Evolutionary conservation across 495 filamentous ascomycete species (phyloP).

Genomic region (Xylaria intraflava): DNA sequence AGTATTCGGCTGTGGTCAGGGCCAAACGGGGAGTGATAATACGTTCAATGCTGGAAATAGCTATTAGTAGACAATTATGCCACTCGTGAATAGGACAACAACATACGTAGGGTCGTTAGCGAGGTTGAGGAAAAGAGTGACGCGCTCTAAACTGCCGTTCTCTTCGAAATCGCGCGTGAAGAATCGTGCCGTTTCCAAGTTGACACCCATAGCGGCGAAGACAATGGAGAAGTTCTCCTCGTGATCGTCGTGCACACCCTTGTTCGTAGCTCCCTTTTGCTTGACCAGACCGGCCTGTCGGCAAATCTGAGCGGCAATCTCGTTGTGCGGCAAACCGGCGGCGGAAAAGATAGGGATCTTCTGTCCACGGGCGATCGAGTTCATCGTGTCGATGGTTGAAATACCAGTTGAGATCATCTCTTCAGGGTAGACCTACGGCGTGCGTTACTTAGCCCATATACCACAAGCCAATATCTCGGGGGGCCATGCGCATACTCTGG

Average conservation of each 20-base stretch:
- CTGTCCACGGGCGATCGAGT: conserved; percentile 98
- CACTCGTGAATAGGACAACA: background rate
- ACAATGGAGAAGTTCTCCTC: conserved; percentile 99
- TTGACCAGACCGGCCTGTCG: conserved; percentile 90
- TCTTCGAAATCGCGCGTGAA: conserved; percentile 99
- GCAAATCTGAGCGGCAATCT: conserved; percentile 97
- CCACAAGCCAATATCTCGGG: background rate
- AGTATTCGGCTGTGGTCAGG: conserved; percentile 98
- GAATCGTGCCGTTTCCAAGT: conserved; percentile 97
- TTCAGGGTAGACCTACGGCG: conserved; percentile 81
- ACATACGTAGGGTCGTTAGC: conserved; percentile 96
- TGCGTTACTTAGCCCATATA: conserved; percentile 13
- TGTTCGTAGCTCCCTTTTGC: conserved; percentile 66
- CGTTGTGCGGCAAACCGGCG: conserved; percentile 96
- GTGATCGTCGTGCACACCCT: conserved; percentile 92
- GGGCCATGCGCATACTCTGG: conserved; percentile 57
- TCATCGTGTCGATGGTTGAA: conserved; percentile 99
- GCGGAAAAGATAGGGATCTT: conserved; percentile 99
- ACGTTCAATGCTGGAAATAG: conserved; percentile 75
- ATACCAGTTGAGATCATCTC: conserved; percentile 99
- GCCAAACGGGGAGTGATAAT: conserved; percentile 99
- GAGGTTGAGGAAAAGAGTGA: conserved; percentile 95
- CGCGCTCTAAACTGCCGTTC: conserved; percentile 96
- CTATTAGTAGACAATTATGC: conserved; percentile 21
- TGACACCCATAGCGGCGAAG: conserved; percentile 99